These are phyloP conservation scores for Aspergillus intermedius DNA, from an alignment of 2,329 filamentous ascomycete genomes.

Conservation along the genomic window DNA sequence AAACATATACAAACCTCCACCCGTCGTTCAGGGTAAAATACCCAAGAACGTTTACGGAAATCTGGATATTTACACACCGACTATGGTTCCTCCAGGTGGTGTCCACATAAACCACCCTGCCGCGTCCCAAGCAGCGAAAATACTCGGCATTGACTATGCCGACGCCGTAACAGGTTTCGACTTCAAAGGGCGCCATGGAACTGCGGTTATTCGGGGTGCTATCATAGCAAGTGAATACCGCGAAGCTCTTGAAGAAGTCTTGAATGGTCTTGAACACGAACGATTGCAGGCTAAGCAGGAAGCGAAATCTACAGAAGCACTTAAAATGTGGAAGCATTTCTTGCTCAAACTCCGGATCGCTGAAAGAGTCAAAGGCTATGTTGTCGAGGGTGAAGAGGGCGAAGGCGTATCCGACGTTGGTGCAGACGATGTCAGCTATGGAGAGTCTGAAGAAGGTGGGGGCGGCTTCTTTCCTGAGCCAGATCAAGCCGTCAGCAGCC, in stretches of 20 bases:
- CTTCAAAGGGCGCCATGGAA: constrained; percentile 80
- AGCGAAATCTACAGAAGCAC: constrained; percentile 41
- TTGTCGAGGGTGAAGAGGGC: constrained; percentile 28
- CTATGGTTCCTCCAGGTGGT: constrained; percentile 58
- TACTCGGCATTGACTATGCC: constrained; percentile 76
- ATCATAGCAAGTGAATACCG: constrained; percentile 66
- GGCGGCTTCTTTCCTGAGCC: constrained; percentile 37
- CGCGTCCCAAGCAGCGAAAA: constrained; percentile 63
- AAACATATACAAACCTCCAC: constrained; percentile 65
- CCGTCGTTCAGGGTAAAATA: constrained; percentile 66
- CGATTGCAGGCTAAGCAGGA: constrained; percentile 58
- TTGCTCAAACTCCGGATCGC: constrained; percentile 61
- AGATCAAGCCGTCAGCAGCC: constrained; percentile 9
- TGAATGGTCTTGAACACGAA: constrained; percentile 62
- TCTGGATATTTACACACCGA: constrained; percentile 57
- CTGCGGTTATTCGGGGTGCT: constrained; percentile 70
- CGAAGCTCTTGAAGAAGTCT: constrained; percentile 64
- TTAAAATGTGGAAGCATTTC: constrained; percentile 55
- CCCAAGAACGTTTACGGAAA: constrained; percentile 58
- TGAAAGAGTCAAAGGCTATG: constrained; percentile 61
- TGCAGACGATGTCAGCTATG: constrained; percentile 19
- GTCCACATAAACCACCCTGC: constrained; percentile 51
- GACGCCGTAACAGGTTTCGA: constrained; percentile 86
- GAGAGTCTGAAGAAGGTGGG: constrained; percentile 19
- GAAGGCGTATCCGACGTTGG: constrained; percentile 34